Evolutionary conservation across 768 basidiomycete species (phyloP).

Genomic region (Candolleomyces eurysporus): DNA sequence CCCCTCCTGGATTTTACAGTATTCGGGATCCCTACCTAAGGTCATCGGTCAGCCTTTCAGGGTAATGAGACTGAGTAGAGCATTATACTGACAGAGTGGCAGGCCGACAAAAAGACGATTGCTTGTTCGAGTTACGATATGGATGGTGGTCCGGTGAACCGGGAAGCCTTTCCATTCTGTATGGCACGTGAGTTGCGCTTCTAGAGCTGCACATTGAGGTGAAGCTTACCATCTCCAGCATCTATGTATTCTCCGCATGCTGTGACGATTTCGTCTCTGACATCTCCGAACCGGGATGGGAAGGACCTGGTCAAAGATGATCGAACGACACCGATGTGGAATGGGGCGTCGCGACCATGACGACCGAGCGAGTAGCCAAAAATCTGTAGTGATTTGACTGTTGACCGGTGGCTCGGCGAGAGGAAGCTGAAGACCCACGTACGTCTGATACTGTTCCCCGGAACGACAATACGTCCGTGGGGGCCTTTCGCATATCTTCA

Average conservation of each 20-base stretch:
- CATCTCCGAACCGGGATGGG: slow-evolving; percentile 30
- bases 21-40: slow-evolving; percentile 42
- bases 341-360: slow-evolving; percentile 24
- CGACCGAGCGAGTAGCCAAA: slow-evolving; percentile 35
- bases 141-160: slow-evolving; percentile 21
- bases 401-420: not conserved
- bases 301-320: slow-evolving; percentile 37
- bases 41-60: not conserved
- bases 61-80: not conserved
- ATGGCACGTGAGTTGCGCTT: not conserved
- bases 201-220: not conserved
- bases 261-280: slow-evolving; percentile 42
- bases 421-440: slow-evolving; percentile 4
- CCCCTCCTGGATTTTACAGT: slow-evolving; percentile 31
- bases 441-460: slow-evolving; percentile 29
- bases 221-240: slow-evolving; percentile 20
- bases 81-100: slow-evolving; percentile 38
- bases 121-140: slow-evolving; percentile 37
- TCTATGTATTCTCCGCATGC: slow-evolving; percentile 42
- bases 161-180: slow-evolving; percentile 40
- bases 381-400: slow-evolving; percentile 30
- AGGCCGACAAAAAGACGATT: slow-evolving; percentile 50
- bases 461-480: slow-evolving; percentile 37
- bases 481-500: slow-evolving; percentile 39
- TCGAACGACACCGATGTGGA: slow-evolving; percentile 30